Percentiles rank a stretch among this genome's conserved stretches.
phyloP scores from a whole-genome alignment of 176 grass and related monocot species.

The Musa troglodytarum region DNA sequence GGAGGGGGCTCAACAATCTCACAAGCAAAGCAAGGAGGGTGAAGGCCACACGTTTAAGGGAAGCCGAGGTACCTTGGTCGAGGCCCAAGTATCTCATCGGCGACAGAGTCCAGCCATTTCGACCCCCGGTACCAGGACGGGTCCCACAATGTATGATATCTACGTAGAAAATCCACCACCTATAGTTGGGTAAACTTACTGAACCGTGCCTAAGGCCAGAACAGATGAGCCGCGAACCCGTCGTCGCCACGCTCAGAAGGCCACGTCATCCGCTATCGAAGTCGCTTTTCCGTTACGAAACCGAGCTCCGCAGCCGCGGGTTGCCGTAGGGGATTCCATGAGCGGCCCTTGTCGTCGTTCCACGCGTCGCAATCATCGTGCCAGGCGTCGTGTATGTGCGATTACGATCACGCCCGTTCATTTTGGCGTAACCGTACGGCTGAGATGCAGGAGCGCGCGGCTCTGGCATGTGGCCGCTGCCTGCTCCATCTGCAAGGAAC shows the following conservation, averaged over 20 bases:
- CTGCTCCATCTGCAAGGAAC: too few species aligned
- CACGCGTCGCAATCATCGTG: background rate
- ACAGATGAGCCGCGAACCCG: background rate
- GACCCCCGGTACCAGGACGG: too few species aligned
- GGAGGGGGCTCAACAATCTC: slow-evolving; percentile 5
- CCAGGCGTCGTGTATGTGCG: too few species aligned
- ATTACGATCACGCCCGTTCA: too few species aligned
- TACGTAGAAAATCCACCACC: too few species aligned
- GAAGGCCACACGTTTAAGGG: slow-evolving; percentile 70
- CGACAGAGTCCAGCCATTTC: background rate
- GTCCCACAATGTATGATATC: too few species aligned
- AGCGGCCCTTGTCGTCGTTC: too few species aligned
- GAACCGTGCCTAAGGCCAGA: background rate
- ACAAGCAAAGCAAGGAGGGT: slow-evolving; percentile 8
- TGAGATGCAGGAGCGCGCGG: too few species aligned
- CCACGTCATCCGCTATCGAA: background rate
- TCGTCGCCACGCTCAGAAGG: background rate
- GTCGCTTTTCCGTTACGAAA: background rate
- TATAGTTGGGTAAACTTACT: background rate
- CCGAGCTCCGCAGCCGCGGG: background rate
- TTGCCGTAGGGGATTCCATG: background rate
- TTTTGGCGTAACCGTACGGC: too few species aligned
- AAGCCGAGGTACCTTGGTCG: slow-evolving; percentile 17
- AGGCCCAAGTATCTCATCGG: background rate
- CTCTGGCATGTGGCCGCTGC: too few species aligned